Evolutionary conservation across 2,329 filamentous ascomycete species (phyloP).

Genomic region (Trichoderma semiorbis): DNA sequence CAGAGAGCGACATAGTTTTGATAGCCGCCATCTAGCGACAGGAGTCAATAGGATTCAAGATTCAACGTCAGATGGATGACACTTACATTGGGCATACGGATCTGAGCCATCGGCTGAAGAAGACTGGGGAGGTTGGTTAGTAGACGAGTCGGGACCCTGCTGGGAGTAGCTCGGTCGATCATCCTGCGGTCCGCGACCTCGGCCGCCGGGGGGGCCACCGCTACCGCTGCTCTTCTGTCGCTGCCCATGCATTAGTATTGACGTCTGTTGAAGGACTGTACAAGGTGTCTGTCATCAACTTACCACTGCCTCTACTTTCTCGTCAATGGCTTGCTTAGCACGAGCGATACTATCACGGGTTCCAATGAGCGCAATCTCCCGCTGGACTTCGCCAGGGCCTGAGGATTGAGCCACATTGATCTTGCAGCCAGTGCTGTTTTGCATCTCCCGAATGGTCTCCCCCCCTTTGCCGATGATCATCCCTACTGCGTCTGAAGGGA

Average conservation of each 20-base stretch:
- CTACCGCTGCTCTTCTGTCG: conserved; percentile 54
- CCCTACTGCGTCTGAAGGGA: conserved; percentile 86
- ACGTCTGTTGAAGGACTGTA: background rate
- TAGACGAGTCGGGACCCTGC: conserved; percentile 40
- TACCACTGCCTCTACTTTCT: conserved; percentile 88
- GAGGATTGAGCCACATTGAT: conserved; percentile 87
- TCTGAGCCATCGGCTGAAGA: conserved; percentile 54
- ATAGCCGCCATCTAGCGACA: conserved; percentile 66
- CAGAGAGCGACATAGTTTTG: conserved; percentile 75
- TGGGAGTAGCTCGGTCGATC: conserved; percentile 54
- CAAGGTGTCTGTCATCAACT: conserved; percentile 34
- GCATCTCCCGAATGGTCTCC: conserved; percentile 93
- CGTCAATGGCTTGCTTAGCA: conserved; percentile 81
- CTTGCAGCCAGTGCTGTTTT: conserved; percentile 82
- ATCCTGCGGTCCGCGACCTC: conserved; percentile 36
- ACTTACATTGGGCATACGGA: conserved; percentile 72
- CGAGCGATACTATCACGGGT: conserved; percentile 71
- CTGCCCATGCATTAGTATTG: conserved; percentile 36
- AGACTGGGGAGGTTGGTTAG: conserved; percentile 42
- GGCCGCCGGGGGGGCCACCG: conserved; percentile 41
- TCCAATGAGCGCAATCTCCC: conserved; percentile 84
- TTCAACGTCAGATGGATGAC: background rate
- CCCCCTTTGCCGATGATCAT: conserved; percentile 97
- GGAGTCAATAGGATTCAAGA: background rate
- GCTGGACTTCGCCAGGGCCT: conserved; percentile 72